Percentiles rank a stretch among this genome's conserved stretches.
Conservation (phyloP, 257 asterid genomes). For the Salvia splendens region DNA sequence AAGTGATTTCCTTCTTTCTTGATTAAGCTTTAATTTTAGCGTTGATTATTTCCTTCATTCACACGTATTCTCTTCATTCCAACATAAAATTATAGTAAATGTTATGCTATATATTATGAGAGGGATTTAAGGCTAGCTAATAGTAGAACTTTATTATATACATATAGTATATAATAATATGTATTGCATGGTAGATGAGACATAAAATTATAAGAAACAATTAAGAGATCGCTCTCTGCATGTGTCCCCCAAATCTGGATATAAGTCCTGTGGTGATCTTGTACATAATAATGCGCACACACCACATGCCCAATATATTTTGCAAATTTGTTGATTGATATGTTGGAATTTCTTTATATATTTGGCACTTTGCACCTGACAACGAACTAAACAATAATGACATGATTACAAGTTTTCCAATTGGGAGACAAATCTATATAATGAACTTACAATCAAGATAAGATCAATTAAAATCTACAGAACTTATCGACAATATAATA, state of each 20-base stretch:
- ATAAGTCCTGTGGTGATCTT: slow-evolving; percentile 24
- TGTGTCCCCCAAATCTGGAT: slow-evolving; percentile 28
- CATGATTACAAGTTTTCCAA: slow-evolving; percentile 9
- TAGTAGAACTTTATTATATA: too few relatives aligned
- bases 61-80: too few relatives aligned
- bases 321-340: slow-evolving; percentile 33
- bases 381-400: slow-evolving; percentile 21
- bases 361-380: slow-evolving; percentile 31
- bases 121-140: too few relatives aligned
- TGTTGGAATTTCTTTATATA: slow-evolving; percentile 12
- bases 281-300: slow-evolving; percentile 34
- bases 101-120: too few relatives aligned
- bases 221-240: not conserved
- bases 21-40: too few relatives aligned
- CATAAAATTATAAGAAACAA: not conserved
- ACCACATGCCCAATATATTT: slow-evolving; percentile 31
- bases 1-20: too few relatives aligned
- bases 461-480: slow-evolving; percentile 4
- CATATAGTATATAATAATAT: not conserved
- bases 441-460: slow-evolving; percentile 7
- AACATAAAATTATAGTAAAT: too few relatives aligned
- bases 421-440: slow-evolving; percentile 24
- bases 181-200: not conserved
- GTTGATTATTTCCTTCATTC: too few relatives aligned
- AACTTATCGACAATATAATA: slow-evolving; percentile 7